Evolutionary conservation across 306 rosid genomes (phyloP), one percentile per base, ranked within the genome.

Genomic region (Rubus parviflorus): DNA sequence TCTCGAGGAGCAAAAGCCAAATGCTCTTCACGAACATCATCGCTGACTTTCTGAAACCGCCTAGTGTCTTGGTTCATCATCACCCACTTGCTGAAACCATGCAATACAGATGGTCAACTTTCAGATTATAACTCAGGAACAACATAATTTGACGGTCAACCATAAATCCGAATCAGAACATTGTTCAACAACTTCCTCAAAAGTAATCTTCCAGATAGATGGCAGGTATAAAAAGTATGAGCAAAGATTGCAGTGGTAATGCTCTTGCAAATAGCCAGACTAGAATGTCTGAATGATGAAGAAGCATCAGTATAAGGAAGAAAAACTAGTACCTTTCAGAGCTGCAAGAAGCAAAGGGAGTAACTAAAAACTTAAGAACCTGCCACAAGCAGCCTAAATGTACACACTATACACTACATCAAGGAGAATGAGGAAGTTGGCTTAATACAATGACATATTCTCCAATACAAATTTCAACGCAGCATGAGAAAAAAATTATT

Each of bases 61-160:
- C 99, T 85, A 14, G 97, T 92, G 83, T 95, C 92, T 81, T 89
- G 81, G 74, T 91, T 95, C 99, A 92, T 92, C 99, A 92, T 92
- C 82, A 92, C 81, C 99, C 99, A 95, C 86, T 95, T 95, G 84
- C 99, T 95, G 84, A 81, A 89, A 88, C 74, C 81, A 81, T 71
- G 72, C 56, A 75, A 72, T 56, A 43, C 42, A 72, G 43, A 77
- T 57, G 54, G 79, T 77, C 75, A 89, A 51, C 68, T 74, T 58
- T 48, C 58, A 69, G 74, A 66, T 70, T 38, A 48, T 20, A 61
- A 68, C 75, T 75, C 76, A 76, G 38, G 38, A 72, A 20, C 57
- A 58, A 64, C 80, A 87, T 20, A 58, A 3, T 17, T 52, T 40
- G 23, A 62, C 17, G 23, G 30, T 38, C 45, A 57, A 65, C 15